Evolutionary conservation across 2,329 filamentous ascomycete genomes (phyloP).

Genomic region (Stemphylium beticola): DNA sequence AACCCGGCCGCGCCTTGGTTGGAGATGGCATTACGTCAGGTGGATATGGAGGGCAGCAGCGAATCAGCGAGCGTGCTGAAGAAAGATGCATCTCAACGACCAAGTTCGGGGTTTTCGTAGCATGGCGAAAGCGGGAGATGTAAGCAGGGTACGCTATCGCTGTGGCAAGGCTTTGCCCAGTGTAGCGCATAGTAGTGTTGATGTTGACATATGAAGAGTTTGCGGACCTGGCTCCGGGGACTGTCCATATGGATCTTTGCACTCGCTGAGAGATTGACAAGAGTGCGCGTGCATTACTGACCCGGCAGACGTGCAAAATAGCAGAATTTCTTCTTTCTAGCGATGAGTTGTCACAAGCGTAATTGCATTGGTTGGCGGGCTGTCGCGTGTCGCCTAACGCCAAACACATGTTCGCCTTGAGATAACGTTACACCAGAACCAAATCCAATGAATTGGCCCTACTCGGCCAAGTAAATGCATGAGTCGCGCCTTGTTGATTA

Average conservation of each 20-base stretch:
- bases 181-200: not conserved
- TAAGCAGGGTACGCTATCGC: slow-evolving; percentile 10
- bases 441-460: too few species aligned
- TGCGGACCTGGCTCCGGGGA: not conserved
- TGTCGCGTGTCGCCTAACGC: too few species aligned
- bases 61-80: slow-evolving; percentile 4
- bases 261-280: not conserved
- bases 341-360: not conserved
- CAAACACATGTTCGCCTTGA: too few species aligned
- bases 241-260: not conserved
- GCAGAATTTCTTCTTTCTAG: not conserved
- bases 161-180: not conserved
- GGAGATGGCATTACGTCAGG: slow-evolving; percentile 17
- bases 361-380: not conserved
- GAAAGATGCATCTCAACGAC: slow-evolving; percentile 22
- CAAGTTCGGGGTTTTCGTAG: not conserved
- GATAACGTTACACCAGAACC: too few species aligned
- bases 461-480: not conserved
- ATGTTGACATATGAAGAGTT: not conserved
- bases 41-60: slow-evolving; percentile 1
- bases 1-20: slow-evolving; percentile 10
- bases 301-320: not conserved
- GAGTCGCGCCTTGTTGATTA: not conserved
- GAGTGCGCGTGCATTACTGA: not conserved
- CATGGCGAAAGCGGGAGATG: slow-evolving; percentile 6